Base-by-base conservation (phyloP, 371 early-diverging fungal genomes). In the Lichtheimia corymbifera region DNA sequence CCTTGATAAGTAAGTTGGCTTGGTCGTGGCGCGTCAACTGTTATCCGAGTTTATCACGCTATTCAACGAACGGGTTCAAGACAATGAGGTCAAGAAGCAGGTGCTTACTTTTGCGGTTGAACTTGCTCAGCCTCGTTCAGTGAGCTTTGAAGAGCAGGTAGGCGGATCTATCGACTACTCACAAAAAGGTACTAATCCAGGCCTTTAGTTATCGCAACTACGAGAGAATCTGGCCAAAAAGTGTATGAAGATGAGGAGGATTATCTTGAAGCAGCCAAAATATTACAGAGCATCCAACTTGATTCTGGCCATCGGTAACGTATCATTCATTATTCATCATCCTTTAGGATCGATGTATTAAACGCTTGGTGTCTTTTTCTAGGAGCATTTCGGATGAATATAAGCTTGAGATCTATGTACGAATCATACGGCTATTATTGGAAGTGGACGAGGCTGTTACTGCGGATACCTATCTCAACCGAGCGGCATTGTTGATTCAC, bases 101-200 rank as follows among this genome's bases (percentile, higher is more conserved):
- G 67, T 86, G 11, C 70, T 85, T 25, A 64, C 72, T 14, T 85
- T 74, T 71, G 83, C 84, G 15, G 78, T 89, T 50, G 83, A 83
- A 0, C 78, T 72, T 47, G 80, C 88, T 20, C 84, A 88, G 58
- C 73, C 83, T 11, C 76, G 94, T 53, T 80, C 86, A 15, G 93
- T 93, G n/a, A 89, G 91, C 35, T 94, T 92, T 74, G 94, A 94
- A 69, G 94, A 94, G 66, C 91, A 91, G 80, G 94, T 91, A 72
- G 65, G 18, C 22, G 22, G 1, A 22, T 22, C 22, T 22, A 22
- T 22, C 22, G 22, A 22, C 2, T 2, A 22, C 22, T 22, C 22
- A 22, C 2, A 22, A 22, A 22, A 22, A 22, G 22, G 22, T 22
- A 2, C 22, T 22, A 2, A 22, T n/a, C 47, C 22, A 18, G 1